Conservation (phyloP, 176 grass and related monocot genomes). For the Aegilops longissima region DNA sequence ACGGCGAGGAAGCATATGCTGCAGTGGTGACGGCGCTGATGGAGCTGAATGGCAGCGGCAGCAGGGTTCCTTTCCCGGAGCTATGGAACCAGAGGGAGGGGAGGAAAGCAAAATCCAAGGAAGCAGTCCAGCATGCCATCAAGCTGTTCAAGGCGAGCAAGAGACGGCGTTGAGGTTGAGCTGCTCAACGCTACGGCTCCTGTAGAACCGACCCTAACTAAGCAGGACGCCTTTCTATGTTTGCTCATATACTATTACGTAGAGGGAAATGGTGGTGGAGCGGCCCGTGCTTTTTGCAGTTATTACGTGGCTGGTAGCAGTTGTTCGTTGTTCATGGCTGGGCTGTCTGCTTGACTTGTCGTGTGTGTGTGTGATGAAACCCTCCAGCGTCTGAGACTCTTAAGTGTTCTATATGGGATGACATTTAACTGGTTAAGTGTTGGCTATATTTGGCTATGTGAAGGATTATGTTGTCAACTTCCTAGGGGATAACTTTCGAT, state of each 20-base stretch:
- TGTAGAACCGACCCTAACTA: background rate
- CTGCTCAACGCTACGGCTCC: background rate
- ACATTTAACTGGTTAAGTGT: background rate
- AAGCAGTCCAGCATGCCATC: conserved; percentile 39
- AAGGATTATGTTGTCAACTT: background rate
- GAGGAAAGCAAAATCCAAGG: conserved; percentile 38
- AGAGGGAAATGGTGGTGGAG: background rate
- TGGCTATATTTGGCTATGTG: background rate
- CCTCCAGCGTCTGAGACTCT: background rate
- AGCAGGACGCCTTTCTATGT: background rate
- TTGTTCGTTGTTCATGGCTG: background rate
- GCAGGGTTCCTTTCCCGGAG: conserved; percentile 36
- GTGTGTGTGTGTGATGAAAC: background rate
- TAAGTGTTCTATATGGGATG: background rate
- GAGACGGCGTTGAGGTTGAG: conserved; percentile 37
- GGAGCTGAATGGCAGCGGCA: conserved; percentile 43
- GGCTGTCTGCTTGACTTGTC: background rate
- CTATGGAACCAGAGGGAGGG: conserved; percentile 58
- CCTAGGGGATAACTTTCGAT: no score
- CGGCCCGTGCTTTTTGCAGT: background rate
- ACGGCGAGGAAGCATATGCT: conserved; percentile 41
- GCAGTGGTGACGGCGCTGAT: conserved; percentile 49
- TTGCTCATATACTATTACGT: background rate
- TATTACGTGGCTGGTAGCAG: background rate
- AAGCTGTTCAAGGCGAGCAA: conserved; percentile 35